A percentile compares a stretch with the other conserved stretches of the same genome.
These are phyloP conservation scores for Mortierella sp. DNA, from an alignment of 371 early-diverging fungal species.

Conservation along the genomic window DNA sequence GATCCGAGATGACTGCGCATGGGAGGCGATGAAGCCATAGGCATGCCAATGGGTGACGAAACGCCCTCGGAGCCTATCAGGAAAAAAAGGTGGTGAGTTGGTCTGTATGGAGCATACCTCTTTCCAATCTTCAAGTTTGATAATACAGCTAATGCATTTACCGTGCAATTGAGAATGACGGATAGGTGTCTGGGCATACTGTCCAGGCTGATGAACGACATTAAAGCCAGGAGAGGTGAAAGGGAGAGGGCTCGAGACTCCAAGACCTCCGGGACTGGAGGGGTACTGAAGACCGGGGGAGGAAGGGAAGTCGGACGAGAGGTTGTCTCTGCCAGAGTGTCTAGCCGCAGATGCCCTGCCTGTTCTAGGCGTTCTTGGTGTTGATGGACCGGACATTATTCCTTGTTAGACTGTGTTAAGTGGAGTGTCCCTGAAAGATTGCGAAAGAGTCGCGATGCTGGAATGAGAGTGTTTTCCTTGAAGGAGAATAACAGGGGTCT, in stretches of 20 bases:
- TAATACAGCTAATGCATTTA: not conserved
- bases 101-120: too few relatives aligned
- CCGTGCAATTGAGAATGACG: slow-evolving; percentile 16
- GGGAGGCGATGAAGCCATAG: slow-evolving; percentile 40
- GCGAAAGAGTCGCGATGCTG: too few relatives aligned
- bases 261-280: slow-evolving; percentile 31
- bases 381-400: slow-evolving; percentile 19
- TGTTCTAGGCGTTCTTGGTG: slow-evolving; percentile 41
- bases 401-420: too few relatives aligned
- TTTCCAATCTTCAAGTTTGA: too few relatives aligned
- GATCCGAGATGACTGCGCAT: slow-evolving; percentile 36
- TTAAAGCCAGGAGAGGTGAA: slow-evolving; percentile 45
- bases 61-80: slow-evolving; percentile 25
- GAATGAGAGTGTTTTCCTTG: slow-evolving; percentile 2
- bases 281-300: slow-evolving; percentile 50
- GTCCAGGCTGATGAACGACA: slow-evolving; percentile 41
- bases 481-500: not conserved
- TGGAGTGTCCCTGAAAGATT: too few relatives aligned
- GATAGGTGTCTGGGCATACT: slow-evolving; percentile 22
- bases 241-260: slow-evolving; percentile 40
- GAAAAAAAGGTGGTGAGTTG: not conserved
- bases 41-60: slow-evolving; percentile 41
- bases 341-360: slow-evolving; percentile 11
- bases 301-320: slow-evolving; percentile 46
- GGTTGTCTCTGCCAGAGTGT: slow-evolving; percentile 23